Evolutionary conservation across 768 basidiomycete species (phyloP).

Genomic region (Pholiota conissans): DNA sequence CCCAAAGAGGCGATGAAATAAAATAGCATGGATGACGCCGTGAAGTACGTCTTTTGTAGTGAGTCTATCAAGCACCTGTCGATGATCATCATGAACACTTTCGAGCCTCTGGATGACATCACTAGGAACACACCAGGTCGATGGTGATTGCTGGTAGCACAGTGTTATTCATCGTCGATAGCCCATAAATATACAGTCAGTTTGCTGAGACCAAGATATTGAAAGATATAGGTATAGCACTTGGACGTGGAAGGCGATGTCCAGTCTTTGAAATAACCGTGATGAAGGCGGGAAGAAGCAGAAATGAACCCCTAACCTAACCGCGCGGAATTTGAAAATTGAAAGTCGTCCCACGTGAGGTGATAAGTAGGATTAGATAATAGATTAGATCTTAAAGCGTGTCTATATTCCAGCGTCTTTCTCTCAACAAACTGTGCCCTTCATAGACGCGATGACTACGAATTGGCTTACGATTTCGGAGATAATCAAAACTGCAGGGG

Average conservation of each 20-base stretch:
- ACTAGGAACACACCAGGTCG: conserved; percentile 38
- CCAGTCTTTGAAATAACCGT: background rate
- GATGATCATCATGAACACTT: conserved; percentile 2
- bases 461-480: too few relatives aligned
- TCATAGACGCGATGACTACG: too few relatives aligned
- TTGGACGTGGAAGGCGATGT: background rate
- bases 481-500: too few relatives aligned
- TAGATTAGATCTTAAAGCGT: too few relatives aligned
- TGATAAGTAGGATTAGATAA: too few relatives aligned
- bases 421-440: too few relatives aligned
- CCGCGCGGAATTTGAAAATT: too few relatives aligned
- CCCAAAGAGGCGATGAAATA: conserved; percentile 84
- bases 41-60: conserved; percentile 73
- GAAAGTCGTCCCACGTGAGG: too few relatives aligned
- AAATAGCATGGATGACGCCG: conserved; percentile 76
- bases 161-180: conserved; percentile 15
- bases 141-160: conserved; percentile 48
- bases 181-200: background rate
- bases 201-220: background rate
- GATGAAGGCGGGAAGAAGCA: background rate
- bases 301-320: background rate
- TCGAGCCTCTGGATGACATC: background rate
- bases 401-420: too few relatives aligned
- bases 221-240: background rate
- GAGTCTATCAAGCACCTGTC: conserved; percentile 69